Evolutionary conservation across 345 rosid genomes (phyloP), one percentile per base, ranked within the genome.

Genomic region (Eucalyptus camaldulensis): DNA sequence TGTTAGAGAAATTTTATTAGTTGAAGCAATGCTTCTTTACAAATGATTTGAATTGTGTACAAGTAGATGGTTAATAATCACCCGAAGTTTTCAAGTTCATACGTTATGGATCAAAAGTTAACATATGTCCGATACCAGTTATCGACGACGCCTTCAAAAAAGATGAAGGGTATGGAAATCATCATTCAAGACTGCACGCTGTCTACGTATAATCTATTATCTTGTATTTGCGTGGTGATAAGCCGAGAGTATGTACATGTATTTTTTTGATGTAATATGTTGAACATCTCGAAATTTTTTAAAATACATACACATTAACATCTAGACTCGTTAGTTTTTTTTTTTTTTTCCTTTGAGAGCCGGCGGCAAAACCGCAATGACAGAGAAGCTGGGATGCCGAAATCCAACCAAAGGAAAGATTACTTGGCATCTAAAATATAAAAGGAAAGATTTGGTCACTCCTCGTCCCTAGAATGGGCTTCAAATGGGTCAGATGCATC

Each of bases 71-170:
- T 69, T 17, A 72, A 40, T 10, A 21, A 37, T 72, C 83, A 19
- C 45, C 45, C 0, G 0, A 72, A 72, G 3, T 37, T 72, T 19
- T 72, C 5, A 24, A 37, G 8, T 72, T 72, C 6, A 24, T 7
- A 5, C 15, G 0, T 19, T 10, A 72, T 72, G 4, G 45, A 37
- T 37, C 8, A 21, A 37, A 37, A 72, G 14, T 37, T 37, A 5
- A 72, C 6, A 69, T 16, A 3, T 17, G 44, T 17, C 0, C 0
- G 4, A 22, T 13, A 16, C 8, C 1, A 0, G 25, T 33, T 31
- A 72, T 29, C 0, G 24, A 33, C 1, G 4, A 31, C 2, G 8
- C 25, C 25, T 37, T 72, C 0, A 1, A 33, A 14, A 67, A 67
- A 67, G 10, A 67, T 31, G 43, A 67, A 67, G 43, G 10, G 37